A percentile compares a stretch with the other conserved stretches of the same genome.
Conservation (phyloP, 2,329 filamentous ascomycete species). For the Huntiella omanensis region DNA sequence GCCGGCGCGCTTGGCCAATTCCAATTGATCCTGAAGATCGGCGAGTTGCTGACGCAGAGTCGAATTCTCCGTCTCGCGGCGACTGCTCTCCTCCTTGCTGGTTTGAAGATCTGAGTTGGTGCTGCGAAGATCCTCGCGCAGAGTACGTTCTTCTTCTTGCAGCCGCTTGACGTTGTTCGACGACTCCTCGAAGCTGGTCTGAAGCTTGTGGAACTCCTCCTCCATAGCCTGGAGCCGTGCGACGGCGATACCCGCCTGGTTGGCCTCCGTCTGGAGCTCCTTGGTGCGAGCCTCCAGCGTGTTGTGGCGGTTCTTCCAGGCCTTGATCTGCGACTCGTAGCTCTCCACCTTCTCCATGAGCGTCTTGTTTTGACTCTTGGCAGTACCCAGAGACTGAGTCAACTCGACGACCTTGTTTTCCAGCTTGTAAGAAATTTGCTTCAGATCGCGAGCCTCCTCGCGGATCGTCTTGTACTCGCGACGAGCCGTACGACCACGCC, state of each 20-base stretch:
- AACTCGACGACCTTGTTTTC: constrained; percentile 99
- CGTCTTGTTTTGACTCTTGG: constrained; percentile 88
- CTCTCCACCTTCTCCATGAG: constrained; percentile 78
- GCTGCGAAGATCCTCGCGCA: constrained; percentile 63
- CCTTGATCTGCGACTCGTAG: constrained; percentile 90
- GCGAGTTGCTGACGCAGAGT: constrained; percentile 72
- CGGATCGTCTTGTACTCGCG: constrained; percentile 75
- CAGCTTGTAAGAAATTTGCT: constrained; percentile 98
- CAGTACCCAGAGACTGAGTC: constrained; percentile 76
- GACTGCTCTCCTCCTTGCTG: constrained; percentile 53
- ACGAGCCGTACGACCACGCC: constrained; percentile 69
- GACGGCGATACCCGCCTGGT: constrained; percentile 89
- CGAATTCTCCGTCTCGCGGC: constrained; percentile 69
- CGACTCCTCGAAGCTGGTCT: constrained; percentile 78
- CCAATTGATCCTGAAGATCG: constrained; percentile 82
- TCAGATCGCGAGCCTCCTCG: constrained; percentile 92
- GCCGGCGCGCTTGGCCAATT: constrained; percentile 55
- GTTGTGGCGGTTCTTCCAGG: constrained; percentile 84
- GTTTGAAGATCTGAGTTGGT: constrained; percentile 68
- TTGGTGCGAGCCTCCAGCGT: constrained; percentile 76
- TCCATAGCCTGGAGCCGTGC: constrained; percentile 83
- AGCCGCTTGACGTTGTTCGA: constrained; percentile 78
- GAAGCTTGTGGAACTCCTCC: constrained; percentile 83
- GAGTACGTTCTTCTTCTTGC: constrained; percentile 78
- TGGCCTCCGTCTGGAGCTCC: constrained; percentile 89